Evolutionary conservation across 129 eudicot species (phyloP).

Genomic region (Chrysanthemum lavandulifolium): DNA sequence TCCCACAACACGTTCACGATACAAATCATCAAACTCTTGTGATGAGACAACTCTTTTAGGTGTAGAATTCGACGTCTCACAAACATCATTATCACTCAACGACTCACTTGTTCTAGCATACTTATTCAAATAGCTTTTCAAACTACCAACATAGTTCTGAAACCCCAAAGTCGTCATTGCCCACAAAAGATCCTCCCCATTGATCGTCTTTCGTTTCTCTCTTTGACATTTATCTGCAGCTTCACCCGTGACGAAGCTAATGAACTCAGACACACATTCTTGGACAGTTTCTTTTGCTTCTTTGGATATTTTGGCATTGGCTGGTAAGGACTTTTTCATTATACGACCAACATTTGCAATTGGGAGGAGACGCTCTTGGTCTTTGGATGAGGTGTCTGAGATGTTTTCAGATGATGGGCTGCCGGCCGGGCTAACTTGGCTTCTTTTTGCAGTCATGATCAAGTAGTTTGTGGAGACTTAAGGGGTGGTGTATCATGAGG

Average conservation of each 20-base stretch:
- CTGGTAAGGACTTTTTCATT: conserved; percentile 70
- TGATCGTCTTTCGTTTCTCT: conserved; percentile 70
- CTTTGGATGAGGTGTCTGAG: conserved; percentile 36
- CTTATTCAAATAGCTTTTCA: conserved; percentile 47
- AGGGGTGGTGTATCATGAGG: conserved; percentile 3
- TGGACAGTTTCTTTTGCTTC: conserved; percentile 77
- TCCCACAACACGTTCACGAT: conserved; percentile 15
- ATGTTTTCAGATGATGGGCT: conserved; percentile 34
- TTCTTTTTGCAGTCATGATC: conserved; percentile 48
- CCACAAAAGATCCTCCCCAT: conserved; percentile 76
- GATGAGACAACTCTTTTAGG: conserved; percentile 1
- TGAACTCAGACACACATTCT: conserved; percentile 80
- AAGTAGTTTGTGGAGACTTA: conserved; percentile 17
- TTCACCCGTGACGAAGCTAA: conserved; percentile 68
- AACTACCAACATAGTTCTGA: conserved; percentile 53
- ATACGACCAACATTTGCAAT: conserved; percentile 72
- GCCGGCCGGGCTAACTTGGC: conserved; percentile 33
- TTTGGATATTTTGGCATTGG: conserved; percentile 69
- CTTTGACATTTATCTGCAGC: conserved; percentile 73
- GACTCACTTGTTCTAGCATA: conserved; percentile 25
- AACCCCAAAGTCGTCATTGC: conserved; percentile 77
- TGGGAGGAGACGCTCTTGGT: conserved; percentile 59
- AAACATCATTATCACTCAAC: background rate
- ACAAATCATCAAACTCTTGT: background rate
- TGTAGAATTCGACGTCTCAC: conserved; percentile 23